phyloP scores from a whole-genome alignment of 176 grass and related monocot genomes.

The Guadua angustifolia region DNA sequence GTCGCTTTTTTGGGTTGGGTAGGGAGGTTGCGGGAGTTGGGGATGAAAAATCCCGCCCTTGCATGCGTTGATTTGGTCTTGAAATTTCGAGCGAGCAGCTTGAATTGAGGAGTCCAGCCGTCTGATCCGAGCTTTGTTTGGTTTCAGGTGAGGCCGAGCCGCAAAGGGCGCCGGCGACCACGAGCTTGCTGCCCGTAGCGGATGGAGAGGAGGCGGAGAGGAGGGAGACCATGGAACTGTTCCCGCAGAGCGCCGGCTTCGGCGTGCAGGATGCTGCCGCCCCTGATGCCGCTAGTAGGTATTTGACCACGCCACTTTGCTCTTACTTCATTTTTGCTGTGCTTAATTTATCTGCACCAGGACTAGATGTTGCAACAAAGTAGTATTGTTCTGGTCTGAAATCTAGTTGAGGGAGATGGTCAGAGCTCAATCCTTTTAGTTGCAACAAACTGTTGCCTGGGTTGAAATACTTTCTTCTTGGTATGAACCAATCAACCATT shows the following conservation, averaged over 20 bases:
- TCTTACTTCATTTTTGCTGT: slow-evolving; percentile 16
- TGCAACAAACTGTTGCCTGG: neutral
- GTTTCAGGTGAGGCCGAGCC: slow-evolving; percentile 63
- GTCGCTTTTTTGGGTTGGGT: neutral
- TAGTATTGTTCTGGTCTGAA: neutral
- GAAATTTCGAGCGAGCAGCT: neutral
- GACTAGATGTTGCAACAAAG: neutral
- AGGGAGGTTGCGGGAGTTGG: no score
- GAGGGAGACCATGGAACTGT: slow-evolving; percentile 76
- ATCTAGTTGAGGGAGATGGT: slow-evolving; percentile 23
- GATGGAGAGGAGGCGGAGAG: slow-evolving; percentile 46
- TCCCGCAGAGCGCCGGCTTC: slow-evolving; percentile 79
- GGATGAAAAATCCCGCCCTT: neutral
- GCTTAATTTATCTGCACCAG: slow-evolving; percentile 8
- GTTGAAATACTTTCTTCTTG: slow-evolving; percentile 1
- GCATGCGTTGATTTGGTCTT: neutral
- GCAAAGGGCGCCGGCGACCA: slow-evolving; percentile 52
- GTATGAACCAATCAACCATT: neutral
- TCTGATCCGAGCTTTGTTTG: slow-evolving; percentile 37
- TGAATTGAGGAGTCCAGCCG: neutral
- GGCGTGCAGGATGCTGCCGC: slow-evolving; percentile 40
- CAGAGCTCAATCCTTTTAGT: neutral
- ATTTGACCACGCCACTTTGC: slow-evolving; percentile 6
- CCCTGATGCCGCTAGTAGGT: slow-evolving; percentile 42
- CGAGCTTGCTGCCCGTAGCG: slow-evolving; percentile 54